Evolutionary conservation across 441 rosid species (phyloP), one percentile per base, ranked within the genome.

Genomic region (Gossypium schwendimanii): DNA sequence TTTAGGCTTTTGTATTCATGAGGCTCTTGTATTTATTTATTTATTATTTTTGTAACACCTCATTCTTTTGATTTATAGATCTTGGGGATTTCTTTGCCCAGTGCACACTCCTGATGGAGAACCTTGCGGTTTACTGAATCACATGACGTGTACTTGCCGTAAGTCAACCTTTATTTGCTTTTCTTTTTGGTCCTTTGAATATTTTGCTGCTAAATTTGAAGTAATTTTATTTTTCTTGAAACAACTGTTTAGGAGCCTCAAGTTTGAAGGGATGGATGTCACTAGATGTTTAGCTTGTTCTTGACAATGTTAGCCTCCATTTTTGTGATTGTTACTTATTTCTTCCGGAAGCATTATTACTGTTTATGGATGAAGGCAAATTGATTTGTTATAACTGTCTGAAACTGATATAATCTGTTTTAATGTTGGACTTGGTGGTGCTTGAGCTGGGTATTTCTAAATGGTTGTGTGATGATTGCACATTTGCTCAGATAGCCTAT

Each of bases 81-180:
- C 99, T 47, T 95, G 98, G 98, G 99, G 99, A 69, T 95, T 93
- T 78, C 98, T 95, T 79, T 93, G 99, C 79, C 99, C 98, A 60
- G 98, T 93, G 65, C 98, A 91, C 83, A 95, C 99, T 65, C 99
- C 99, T 77, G 97, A 95, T 87, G 99, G 99, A 21, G 96, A 90
- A 77, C 98, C 98, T 28, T 95, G 99, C 75, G 98, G 98, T 26
- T 85, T 95, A 84, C 84, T 95, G 78, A 95, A 95, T 77, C 99
- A 95, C 79, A 91, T 95, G 98, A 86, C 99, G 33, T 73, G 84
- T 83, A 77, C 80, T 75, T 85, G 97, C 77, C 84, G 97, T 95
- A 85, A 93, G 98, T 89, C 62, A 18, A 36, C 23, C 5, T 28
- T 73, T 41, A 53, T 63, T 4, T 47, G 12, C 65, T 68, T 0